Conservation (phyloP, 2,329 filamentous ascomycete genomes). For the Domatiomyces catenatus region DNA sequence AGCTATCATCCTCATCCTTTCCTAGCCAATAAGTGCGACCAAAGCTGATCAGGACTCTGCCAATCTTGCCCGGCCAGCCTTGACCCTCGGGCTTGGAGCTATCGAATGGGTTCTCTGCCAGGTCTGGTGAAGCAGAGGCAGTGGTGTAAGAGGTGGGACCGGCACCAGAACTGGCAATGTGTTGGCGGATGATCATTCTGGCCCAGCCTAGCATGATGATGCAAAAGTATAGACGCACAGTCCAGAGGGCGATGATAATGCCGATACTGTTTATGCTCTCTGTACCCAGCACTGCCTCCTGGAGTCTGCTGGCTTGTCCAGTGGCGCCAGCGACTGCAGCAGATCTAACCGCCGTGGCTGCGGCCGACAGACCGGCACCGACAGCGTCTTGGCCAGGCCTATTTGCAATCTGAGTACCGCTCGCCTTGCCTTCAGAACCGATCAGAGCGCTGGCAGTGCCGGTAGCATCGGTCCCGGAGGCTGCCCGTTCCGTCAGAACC, state of each 20-base stretch:
- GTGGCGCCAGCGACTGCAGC: constrained; percentile 21
- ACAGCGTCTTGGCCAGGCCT: constrained; percentile 40
- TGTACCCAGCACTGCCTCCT: constrained; percentile 47
- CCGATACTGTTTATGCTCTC: constrained; percentile 62
- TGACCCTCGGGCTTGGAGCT: constrained; percentile 55
- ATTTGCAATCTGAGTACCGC: constrained; percentile 39
- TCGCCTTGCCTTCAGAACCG: constrained; percentile 45
- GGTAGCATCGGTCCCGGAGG: constrained; percentile 41
- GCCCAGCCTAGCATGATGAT: constrained; percentile 73
- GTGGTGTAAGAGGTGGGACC: constrained; percentile 27
- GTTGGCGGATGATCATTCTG: constrained; percentile 56
- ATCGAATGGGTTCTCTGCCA: constrained; percentile 53
- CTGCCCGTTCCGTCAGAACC: constrained; percentile 39
- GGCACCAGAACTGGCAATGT: constrained; percentile 37
- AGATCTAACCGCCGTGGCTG: constrained; percentile 2
- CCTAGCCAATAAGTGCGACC: constrained; percentile 72
- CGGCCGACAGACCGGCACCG: constrained; percentile 22
- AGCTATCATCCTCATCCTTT: constrained; percentile 31
- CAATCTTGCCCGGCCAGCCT: constrained; percentile 64
- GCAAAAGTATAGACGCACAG: constrained; percentile 67
- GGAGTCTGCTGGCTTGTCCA: constrained; percentile 26
- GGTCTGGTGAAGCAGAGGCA: constrained; percentile 31
- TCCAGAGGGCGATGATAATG: constrained; percentile 57
- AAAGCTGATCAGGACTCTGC: constrained; percentile 60
- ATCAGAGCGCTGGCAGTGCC: constrained; percentile 51